Evolutionary conservation across 2,329 filamentous ascomycete genomes (phyloP).

Genomic region (Basipetospora chlamydospora): DNA sequence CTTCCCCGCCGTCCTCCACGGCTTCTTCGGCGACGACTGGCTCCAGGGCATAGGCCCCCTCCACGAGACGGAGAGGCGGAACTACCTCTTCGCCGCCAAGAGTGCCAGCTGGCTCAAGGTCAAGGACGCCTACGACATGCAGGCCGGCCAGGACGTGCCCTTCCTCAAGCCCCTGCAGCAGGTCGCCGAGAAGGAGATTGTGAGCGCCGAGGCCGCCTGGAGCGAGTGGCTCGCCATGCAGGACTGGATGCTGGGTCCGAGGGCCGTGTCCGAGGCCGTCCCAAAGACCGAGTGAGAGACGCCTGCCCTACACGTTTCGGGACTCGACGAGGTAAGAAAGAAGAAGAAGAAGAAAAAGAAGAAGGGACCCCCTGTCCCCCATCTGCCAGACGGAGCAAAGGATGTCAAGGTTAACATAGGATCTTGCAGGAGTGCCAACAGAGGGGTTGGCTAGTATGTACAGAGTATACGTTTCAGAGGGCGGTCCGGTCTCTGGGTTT

Average conservation of each 20-base stretch:
- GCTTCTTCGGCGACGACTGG: constrained; percentile 97
- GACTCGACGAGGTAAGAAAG: too few relatives aligned
- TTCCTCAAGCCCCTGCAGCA: constrained; percentile 74
- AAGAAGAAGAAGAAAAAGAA: too few relatives aligned
- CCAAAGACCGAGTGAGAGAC: too few relatives aligned
- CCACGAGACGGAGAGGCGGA: constrained; percentile 79
- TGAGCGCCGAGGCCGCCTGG: constrained; percentile 72
- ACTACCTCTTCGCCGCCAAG: constrained; percentile 92
- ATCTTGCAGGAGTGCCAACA: too few relatives aligned
- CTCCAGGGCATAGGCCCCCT: constrained; percentile 61
- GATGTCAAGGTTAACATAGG: too few relatives aligned
- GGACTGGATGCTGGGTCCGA: constrained; percentile 92
- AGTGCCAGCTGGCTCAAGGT: constrained; percentile 80
- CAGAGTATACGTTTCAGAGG: too few relatives aligned
- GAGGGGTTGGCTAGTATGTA: too few relatives aligned
- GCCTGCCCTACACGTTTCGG: too few relatives aligned
- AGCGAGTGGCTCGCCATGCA: constrained; percentile 94
- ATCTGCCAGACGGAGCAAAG: too few relatives aligned
- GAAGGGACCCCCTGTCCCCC: too few relatives aligned
- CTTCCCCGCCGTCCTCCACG: constrained; percentile 70
- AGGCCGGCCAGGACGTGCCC: constrained; percentile 67
- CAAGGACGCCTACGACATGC: constrained; percentile 83
- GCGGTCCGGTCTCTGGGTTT: too few relatives aligned
- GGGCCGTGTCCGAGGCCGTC: constrained; percentile 45
- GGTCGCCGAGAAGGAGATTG: constrained; percentile 65